Evolutionary conservation across 2,329 filamentous ascomycete species (phyloP).

Genomic region (Penicillium sp.): DNA sequence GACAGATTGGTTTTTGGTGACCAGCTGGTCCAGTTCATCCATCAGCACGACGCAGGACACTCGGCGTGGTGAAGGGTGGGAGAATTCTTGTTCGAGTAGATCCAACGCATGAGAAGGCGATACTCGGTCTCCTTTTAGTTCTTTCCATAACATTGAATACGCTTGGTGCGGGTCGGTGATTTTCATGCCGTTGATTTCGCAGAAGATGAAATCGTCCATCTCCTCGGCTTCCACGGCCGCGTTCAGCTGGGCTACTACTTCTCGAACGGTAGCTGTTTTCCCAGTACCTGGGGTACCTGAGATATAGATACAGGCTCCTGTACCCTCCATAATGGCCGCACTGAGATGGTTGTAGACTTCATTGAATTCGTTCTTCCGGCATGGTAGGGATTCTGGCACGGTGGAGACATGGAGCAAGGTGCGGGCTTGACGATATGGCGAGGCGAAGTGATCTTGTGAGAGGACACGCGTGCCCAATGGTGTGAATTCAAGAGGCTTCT

Average conservation of each 20-base stretch:
- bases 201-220: constrained; percentile 96
- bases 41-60: constrained; percentile 96
- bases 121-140: constrained; percentile 87
- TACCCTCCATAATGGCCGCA: constrained; percentile 88
- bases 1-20: constrained; percentile 98
- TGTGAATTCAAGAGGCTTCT: constrained; percentile 91
- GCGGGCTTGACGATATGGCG: constrained; percentile 88
- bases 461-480: constrained; percentile 86
- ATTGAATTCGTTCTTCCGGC: constrained; percentile 86
- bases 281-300: constrained; percentile 97
- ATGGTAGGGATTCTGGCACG: constrained; percentile 84
- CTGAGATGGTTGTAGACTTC: constrained; percentile 92
- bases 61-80: constrained; percentile 81
- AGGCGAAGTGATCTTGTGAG: constrained; percentile 70
- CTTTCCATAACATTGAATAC: constrained; percentile 94
- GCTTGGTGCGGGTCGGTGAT: constrained; percentile 97
- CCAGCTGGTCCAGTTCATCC: constrained; percentile 97
- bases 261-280: constrained; percentile 94
- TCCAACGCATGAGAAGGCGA: constrained; percentile 89
- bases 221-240: constrained; percentile 86
- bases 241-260: constrained; percentile 87
- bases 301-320: constrained; percentile 96
- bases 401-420: constrained; percentile 90
- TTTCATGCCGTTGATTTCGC: constrained; percentile 99
- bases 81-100: constrained; percentile 89